phyloP scores from a whole-genome alignment of 2,329 filamentous ascomycete species.

The Gnomoniopsis sp. region DNA sequence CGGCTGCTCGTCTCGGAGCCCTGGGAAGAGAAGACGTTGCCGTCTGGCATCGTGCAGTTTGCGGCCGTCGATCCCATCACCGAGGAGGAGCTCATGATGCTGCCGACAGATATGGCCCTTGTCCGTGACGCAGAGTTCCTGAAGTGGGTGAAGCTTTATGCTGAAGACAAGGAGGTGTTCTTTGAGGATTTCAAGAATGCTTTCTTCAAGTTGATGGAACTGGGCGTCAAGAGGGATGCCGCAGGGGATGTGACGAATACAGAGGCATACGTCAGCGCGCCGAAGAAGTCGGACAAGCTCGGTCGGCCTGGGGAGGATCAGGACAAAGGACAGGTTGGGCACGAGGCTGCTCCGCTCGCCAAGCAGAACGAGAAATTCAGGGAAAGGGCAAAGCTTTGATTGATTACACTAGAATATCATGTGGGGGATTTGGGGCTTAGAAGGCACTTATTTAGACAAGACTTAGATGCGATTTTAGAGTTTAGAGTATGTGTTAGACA shows the following conservation, averaged over 20 bases:
- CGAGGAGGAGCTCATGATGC: constrained; percentile 61
- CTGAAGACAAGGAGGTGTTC: constrained; percentile 58
- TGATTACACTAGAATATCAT: neutral
- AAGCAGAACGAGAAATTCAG: constrained; percentile 33
- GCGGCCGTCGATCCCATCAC: constrained; percentile 55
- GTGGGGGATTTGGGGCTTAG: neutral
- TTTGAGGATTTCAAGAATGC: constrained; percentile 57
- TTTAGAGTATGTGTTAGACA: neutral
- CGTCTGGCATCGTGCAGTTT: constrained; percentile 56
- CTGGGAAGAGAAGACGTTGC: constrained; percentile 45
- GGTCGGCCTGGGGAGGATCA: constrained; percentile 29
- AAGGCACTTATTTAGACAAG: neutral
- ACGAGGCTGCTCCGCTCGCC: constrained; percentile 37
- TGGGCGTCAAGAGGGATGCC: constrained; percentile 55
- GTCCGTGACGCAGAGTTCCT: constrained; percentile 50
- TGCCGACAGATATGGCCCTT: constrained; percentile 61
- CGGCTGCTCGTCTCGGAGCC: constrained; percentile 29
- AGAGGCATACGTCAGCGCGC: constrained; percentile 36
- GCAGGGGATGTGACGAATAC: constrained; percentile 50
- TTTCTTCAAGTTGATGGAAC: constrained; percentile 58
- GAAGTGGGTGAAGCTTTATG: constrained; percentile 56
- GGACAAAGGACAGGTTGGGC: constrained; percentile 25
- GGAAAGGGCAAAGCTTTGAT: constrained; percentile 36
- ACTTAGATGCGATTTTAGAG: neutral
- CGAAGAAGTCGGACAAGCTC: constrained; percentile 29